Base-by-base conservation (phyloP, 352 stramenopile species). In the Pythium phragmitis region DNA sequence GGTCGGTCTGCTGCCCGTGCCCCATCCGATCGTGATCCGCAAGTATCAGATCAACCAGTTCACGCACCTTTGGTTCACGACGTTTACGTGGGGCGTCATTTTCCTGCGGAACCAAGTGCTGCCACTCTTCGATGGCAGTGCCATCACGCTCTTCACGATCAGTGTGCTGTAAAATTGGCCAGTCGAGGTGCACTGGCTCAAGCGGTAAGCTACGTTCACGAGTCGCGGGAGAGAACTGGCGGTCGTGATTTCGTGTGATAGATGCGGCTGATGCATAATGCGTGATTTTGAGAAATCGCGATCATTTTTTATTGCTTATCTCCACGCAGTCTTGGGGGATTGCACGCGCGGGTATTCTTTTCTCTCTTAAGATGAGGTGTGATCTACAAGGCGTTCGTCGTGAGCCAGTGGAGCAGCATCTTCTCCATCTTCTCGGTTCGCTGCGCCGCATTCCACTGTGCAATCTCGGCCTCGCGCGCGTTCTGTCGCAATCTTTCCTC, bases 31-130 rank as follows among this genome's bases (percentile, higher is more conserved):
- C 73, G 96, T 99, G 21, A 99, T 99, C 71, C 82, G 97, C 57
- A 98, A 99, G 76, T 99, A 99, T 75, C 94, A 99, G 77, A 97
- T 98, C 61, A 99, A 99, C 79, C 90, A 99, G 75, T 99, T 98
- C 67, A 99, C 97, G 33, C 91, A 96, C 28, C 74, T 99, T 43
- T 99, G 97, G 97, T 99, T 99, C 74, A 99, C 96, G 33, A 98
- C 96, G 14, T 99, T 98, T 69, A 97, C 98, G 71, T 99, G 97
- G 97, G 97, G 97, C 42, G 96, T 99, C 45, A 98, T 99, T 68
- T 99, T 99, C 77, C 82, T 99, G 53, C 92, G 96, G 47, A 98
- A 98, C 82, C 96, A 99, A 67, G 69, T 92, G 61, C 82, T 98
- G 42, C 97, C 97, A 53, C 91, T 99, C 62, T 99, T 99, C 74